Evolutionary conservation across 768 basidiomycete species (phyloP).

Genomic region (Cystoderma amianthinum): DNA sequence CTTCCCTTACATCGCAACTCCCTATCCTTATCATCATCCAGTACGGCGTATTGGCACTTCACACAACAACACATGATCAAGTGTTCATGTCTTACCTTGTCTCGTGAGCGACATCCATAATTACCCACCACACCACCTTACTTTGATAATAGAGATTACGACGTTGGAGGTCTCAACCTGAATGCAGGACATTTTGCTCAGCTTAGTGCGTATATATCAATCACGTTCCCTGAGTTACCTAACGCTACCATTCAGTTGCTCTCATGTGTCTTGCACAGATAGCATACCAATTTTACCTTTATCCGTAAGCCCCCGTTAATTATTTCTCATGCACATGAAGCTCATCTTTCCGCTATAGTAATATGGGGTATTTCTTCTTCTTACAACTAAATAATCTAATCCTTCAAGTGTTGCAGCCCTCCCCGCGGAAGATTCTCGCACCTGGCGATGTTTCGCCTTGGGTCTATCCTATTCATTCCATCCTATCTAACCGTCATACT

Average conservation of each 20-base stretch:
- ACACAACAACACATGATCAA: slow-evolving; percentile 87
- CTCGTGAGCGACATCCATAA: slow-evolving; percentile 43
- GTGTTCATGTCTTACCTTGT: slow-evolving; percentile 89
- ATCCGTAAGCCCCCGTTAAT: slow-evolving; percentile 54
- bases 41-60: slow-evolving; percentile 84
- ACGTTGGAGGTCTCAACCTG: slow-evolving; percentile 84
- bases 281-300: slow-evolving; percentile 84
- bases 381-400: slow-evolving; percentile 7
- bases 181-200: slow-evolving; percentile 90
- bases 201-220: slow-evolving; percentile 62
- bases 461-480: slow-evolving; percentile 82
- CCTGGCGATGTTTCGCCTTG: slow-evolving; percentile 85
- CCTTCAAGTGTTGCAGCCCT: slow-evolving; percentile 36
- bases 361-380: slow-evolving; percentile 43
- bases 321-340: neutral
- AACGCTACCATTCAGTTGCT: no score
- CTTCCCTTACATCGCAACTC: slow-evolving; percentile 65
- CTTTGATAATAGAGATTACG: slow-evolving; percentile 51
- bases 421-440: slow-evolving; percentile 81
- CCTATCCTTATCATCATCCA: slow-evolving; percentile 85
- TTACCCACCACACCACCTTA: neutral
- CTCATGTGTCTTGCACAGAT: slow-evolving; percentile 95
- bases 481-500: slow-evolving; percentile 77
- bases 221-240: slow-evolving; percentile 1
- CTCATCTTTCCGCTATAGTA: slow-evolving; percentile 26